Percentiles rank a stretch among this genome's conserved stretches.
phyloP scores from a whole-genome alignment of 805 yeast species.

The Metschnikowia reukaufii region DNA sequence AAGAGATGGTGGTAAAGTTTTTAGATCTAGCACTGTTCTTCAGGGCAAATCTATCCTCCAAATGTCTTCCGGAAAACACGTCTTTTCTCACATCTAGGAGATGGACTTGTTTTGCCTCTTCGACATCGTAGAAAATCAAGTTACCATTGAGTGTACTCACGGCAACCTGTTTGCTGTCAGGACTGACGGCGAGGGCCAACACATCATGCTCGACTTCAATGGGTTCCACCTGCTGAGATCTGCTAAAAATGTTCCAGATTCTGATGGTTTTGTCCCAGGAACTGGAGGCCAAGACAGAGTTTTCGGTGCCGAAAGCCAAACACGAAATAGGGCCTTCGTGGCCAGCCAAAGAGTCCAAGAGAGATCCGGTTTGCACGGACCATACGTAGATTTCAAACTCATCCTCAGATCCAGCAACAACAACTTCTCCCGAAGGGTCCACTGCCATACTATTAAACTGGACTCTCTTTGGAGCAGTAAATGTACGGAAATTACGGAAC shows the following conservation, averaged over 20 bases:
- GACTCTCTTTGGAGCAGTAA: conserved; percentile 84
- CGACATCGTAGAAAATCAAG: conserved; percentile 79
- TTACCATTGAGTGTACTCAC: conserved; percentile 89
- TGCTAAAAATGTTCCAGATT: conserved; percentile 87
- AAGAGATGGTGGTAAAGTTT: conserved; percentile 75
- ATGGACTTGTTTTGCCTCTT: conserved; percentile 75
- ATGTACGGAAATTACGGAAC: conserved; percentile 90
- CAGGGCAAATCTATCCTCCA: conserved; percentile 78
- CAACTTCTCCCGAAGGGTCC: conserved; percentile 96
- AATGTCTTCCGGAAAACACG: conserved; percentile 80
- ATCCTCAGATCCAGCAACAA: conserved; percentile 91
- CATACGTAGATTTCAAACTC: conserved; percentile 90
- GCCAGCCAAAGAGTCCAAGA: conserved; percentile 84
- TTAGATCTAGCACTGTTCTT: conserved; percentile 81
- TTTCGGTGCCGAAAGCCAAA: conserved; percentile 80
- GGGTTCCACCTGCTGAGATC: conserved; percentile 88
- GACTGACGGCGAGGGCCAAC: conserved; percentile 77
- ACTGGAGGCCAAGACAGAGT: conserved; percentile 77
- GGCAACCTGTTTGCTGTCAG: conserved; percentile 90
- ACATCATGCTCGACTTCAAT: conserved; percentile 84
- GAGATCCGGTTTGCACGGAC: conserved; percentile 95
- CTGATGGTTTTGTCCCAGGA: conserved; percentile 96
- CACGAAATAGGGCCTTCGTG: conserved; percentile 96
- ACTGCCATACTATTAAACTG: conserved; percentile 90
- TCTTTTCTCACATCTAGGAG: conserved; percentile 85